Base-by-base conservation (phyloP, 352 stramenopile genomes). In the Pythium sukuiense region DNA sequence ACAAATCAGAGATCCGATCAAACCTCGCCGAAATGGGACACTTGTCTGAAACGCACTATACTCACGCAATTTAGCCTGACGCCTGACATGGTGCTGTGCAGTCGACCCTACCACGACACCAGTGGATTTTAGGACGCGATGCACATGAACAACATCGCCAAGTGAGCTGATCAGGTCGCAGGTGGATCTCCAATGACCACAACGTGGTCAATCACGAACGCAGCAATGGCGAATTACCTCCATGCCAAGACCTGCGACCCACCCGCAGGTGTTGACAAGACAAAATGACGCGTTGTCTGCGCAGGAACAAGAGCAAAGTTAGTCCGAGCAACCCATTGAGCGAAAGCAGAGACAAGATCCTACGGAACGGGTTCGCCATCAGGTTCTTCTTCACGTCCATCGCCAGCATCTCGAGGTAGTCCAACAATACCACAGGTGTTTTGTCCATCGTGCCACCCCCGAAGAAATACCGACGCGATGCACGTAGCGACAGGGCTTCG, bases 231-330 rank as follows among this genome's bases (percentile, higher is more conserved):
- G 4, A 9, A 59, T 39, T 7, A 59, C 43, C 11, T 46, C 33
- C 5, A 29, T n/a, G 33, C 54, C 11, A 33, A 4, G 6, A n/a
- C 20, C 33, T 13, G 30, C 49, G 30, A 59, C 49, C 54, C 33
- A 59, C n/a, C 33, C 54, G 16, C 54, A 59, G 18, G 53, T 59
- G 33, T 59, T 48, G 53, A 59, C 20, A 20, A 59, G 14, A 13
- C 53, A 59, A 14, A 32, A 32, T 0, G 18, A 59, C 1, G 53
- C 30, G 41, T 48, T 58, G 24, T 32, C 46, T 24, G 33, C 33
- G 11, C 18, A 53, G n/a, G n/a, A 4, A 2, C 43, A 52, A 29
- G 3, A 8, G 11, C 26, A 11, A n/a, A n/a, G n/a, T n/a, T 27
- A 2, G 43, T 52, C 16, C 26, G 43, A 27, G 8, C 20, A 6